Evolutionary conservation across 108 stramenopile species (phyloP).

Genomic region (Craspedostauros australis): DNA sequence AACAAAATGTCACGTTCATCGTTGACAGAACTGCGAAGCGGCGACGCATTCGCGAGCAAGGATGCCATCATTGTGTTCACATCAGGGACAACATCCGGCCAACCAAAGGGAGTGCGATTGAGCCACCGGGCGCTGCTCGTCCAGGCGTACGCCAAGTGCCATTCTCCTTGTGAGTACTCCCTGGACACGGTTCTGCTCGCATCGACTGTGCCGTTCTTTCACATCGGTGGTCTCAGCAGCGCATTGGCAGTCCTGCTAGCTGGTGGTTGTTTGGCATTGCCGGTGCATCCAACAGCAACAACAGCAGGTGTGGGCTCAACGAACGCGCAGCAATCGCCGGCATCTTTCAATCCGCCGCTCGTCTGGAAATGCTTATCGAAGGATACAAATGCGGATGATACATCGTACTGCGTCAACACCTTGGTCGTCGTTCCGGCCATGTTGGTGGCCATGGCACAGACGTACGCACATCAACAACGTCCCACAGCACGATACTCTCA

Average conservation of each 20-base stretch:
- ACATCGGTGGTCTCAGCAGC: conserved; percentile 85
- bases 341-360: conserved; percentile 14
- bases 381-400: too few relatives aligned
- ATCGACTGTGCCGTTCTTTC: conserved; percentile 88
- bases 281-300: conserved; percentile 6
- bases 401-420: conserved; percentile 48
- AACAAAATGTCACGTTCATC: too few relatives aligned
- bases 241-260: conserved; percentile 67
- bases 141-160: conserved; percentile 63
- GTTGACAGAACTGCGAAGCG: too few relatives aligned
- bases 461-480: background rate
- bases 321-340: background rate
- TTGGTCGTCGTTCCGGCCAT: conserved; percentile 92
- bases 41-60: too few relatives aligned
- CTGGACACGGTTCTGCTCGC: conserved; percentile 47
- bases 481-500: conserved; percentile 19
- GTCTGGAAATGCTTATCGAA: conserved; percentile 17
- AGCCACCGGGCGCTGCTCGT: conserved; percentile 63
- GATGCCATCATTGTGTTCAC: conserved; percentile 78
- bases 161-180: conserved; percentile 53
- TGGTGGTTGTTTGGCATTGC: conserved; percentile 74
- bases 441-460: conserved; percentile 52
- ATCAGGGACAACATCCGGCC: conserved; percentile 66
- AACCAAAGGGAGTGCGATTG: conserved; percentile 72
- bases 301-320: background rate